Evolutionary conservation across 257 asterid species (phyloP), one percentile per base, ranked within the genome.

Genomic region (Schizonepeta tenuifolia): DNA sequence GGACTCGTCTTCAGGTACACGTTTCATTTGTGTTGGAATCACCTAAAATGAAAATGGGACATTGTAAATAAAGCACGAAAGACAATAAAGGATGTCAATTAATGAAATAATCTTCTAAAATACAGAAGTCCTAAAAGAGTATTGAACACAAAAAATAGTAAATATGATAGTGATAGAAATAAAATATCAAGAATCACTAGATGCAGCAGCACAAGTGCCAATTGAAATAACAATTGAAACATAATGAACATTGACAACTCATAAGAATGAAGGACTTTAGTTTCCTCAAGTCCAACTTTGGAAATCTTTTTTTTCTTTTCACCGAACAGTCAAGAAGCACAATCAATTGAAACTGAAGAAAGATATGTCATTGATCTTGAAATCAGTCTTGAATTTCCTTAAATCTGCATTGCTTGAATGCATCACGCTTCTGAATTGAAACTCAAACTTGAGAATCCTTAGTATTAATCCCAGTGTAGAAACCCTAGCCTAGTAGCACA

Each of bases 11-110:
- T 73, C 95, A 70, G 96, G 91, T 64, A 90, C 82, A 65, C 83
- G 81, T 78, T 88, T 87, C 97, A 90, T 93, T 82, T 87, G 90
- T 10, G 96, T 84, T 21, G 98, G 97, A 56, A 90, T 87, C 9
- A 89, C 79, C 96, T 91, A 77, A 82, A 70, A 69, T 60, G 38
- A 20, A 54, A 71, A 72, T 26, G 17, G 15, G 66, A 63, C 66
- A 67, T 18, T 53, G 70, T n/a, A 70, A 67, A 40, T 10, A 20
- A 47, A 65, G n/a, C n/a, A 40, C 5, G 20, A 4, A 11, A 22
- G 70, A 20, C 57, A 49, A 14, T 41, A 50, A 35, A 49, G 7
- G 0, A 60, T 13, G 41, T 12, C 31, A 47, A 24, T 31, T 67
- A 56, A 4, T 24, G 46, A 63, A 35, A 38, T 38, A 11, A 18